These are phyloP conservation scores for Cladorrhinum samala DNA, from an alignment of 495 filamentous ascomycete genomes.

Conservation along the genomic window DNA sequence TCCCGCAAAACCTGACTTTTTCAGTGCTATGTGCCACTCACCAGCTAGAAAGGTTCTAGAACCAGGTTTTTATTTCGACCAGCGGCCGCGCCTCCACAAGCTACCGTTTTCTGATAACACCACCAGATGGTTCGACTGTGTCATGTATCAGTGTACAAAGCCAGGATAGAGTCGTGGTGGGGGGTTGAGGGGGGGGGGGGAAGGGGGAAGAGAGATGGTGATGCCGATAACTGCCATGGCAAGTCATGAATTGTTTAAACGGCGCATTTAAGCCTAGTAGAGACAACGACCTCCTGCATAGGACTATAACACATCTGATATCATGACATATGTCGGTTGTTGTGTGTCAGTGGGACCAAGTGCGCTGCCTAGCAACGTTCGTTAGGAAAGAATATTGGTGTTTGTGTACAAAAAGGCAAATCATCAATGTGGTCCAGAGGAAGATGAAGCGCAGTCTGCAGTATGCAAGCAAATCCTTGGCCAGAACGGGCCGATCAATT, in stretches of 20 bases:
- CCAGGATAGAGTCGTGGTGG: too few relatives aligned
- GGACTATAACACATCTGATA: background rate
- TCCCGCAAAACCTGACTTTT: conserved; percentile 4
- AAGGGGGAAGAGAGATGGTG: too few relatives aligned
- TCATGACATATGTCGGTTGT: background rate
- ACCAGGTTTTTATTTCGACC: conserved; percentile 1
- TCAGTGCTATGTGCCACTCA: background rate
- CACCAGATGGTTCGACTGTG: background rate
- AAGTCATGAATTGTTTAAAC: background rate
- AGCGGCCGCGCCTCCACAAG: background rate
- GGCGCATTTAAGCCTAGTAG: background rate
- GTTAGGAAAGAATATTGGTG: too few relatives aligned
- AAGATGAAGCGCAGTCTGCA: background rate
- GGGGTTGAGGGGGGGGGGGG: too few relatives aligned
- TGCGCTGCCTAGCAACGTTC: too few relatives aligned
- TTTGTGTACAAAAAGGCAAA: background rate
- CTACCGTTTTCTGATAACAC: background rate
- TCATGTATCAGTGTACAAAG: background rate
- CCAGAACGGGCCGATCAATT: conserved; percentile 40
- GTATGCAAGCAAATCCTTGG: conserved; percentile 7
- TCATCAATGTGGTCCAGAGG: background rate
- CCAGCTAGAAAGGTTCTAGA: conserved; percentile 17
- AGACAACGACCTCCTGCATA: background rate
- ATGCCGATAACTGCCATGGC: too few relatives aligned
- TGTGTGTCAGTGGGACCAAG: background rate